Evolutionary conservation across 306 rosid species (phyloP), one percentile per base, ranked within the genome.

Genomic region (Ormosia semicastrata): DNA sequence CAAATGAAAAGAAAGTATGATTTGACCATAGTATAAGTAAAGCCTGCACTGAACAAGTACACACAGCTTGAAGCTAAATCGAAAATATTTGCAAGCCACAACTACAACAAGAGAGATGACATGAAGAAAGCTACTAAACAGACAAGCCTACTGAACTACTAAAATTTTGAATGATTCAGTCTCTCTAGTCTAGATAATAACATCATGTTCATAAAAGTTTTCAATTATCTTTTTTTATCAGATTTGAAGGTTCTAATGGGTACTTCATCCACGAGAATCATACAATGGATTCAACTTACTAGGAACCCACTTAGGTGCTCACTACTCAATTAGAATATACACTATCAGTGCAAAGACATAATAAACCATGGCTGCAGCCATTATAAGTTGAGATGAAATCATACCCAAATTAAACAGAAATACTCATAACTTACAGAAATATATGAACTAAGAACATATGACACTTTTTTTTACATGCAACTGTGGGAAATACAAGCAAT

Each of bases 241-340:
- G 17, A 12, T 7, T 33, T 18, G 4, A 57, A 73, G 39, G 34
- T 49, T 46, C 17, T 33, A 17, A 17, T 11, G 33, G 50, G 47
- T 8, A 46, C 5, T 80, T 62, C 73, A 62, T 80, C 36, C 47
- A 14, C 36, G 30, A 71, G 46, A 62, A 62, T 73, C 68, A 53
- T 34, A 64, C 34, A 74, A 64, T 11, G 18, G 17, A 40, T 68
- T 30, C 34, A 30, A 30, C 52, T 4, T 24, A 14, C 15, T 14
- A 50, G 40, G 34, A 80, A 50, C 33, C 63, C 49, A n/a, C 52
- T 41, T 24, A 41, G 56, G 32, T 52, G 8, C 60, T 62, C 36
- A 50, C 12, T 10, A 24, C 29, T 53, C 33, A 65, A 59, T 7
- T 56, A 39, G 24, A 63, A 66, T 12, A 13, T 62, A 32, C 11